A percentile compares a stretch with the other conserved stretches of the same genome.
These are phyloP conservation scores for Tetraselmis striata DNA, from an alignment of 139 green algal species.

Conservation along the genomic window DNA sequence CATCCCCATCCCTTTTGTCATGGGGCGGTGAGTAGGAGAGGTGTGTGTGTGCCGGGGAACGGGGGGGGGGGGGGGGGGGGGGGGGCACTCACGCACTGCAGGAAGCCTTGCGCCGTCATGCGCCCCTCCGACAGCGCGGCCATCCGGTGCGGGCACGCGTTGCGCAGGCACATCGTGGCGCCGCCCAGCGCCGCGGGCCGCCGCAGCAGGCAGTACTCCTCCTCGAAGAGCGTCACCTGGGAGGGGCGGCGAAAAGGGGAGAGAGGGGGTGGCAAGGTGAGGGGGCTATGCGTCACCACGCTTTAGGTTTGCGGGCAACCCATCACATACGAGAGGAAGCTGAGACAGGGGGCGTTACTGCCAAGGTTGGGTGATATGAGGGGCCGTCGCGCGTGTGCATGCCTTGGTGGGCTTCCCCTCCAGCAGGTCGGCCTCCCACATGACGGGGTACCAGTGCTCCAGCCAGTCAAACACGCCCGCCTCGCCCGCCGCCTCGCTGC, in stretches of 20 bases:
- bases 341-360: too few relatives aligned
- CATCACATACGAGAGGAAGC: too few relatives aligned
- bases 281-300: too few relatives aligned
- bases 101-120: background rate
- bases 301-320: too few relatives aligned
- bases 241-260: too few relatives aligned
- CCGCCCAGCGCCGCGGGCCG: too few relatives aligned
- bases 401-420: background rate
- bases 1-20: too few relatives aligned
- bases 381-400: too few relatives aligned
- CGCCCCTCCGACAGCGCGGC: background rate
- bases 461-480: background rate
- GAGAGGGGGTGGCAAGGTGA: background rate
- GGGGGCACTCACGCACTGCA: background rate
- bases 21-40: too few relatives aligned
- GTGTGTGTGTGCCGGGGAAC: background rate
- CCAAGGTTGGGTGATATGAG: too few relatives aligned
- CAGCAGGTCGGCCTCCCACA: background rate
- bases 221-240: background rate
- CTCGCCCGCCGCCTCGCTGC: too few relatives aligned
- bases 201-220: background rate
- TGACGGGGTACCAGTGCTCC: background rate
- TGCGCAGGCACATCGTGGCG: background rate
- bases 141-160: background rate
- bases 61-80: too few relatives aligned